Evolutionary conservation across 345 rosid species (phyloP).

Genomic region (Geranium rotundifolium): DNA sequence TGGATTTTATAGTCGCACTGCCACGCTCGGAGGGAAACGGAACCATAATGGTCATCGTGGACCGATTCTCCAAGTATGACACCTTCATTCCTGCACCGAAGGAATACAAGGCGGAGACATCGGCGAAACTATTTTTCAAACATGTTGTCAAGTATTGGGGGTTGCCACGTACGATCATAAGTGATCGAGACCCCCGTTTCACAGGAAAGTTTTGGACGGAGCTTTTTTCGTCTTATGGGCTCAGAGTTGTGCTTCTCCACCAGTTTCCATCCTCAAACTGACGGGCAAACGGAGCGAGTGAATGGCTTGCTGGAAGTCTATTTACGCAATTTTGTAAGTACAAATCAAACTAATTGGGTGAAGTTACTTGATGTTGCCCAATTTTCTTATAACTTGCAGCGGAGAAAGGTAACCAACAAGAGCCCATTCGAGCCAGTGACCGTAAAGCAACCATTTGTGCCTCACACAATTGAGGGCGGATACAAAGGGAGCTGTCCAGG

Average conservation of each 20-base stretch:
- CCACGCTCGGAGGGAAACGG: too few relatives aligned
- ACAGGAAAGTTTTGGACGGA: neutral
- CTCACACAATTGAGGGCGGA: fast-evolving
- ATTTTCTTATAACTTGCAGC: conserved; percentile 1
- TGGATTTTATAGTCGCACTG: too few relatives aligned
- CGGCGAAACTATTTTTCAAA: neutral
- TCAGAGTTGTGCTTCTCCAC: too few relatives aligned
- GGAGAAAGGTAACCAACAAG: neutral
- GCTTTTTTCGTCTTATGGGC: neutral
- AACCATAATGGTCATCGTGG: too few relatives aligned
- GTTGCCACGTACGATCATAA: neutral
- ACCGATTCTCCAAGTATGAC: too few relatives aligned
- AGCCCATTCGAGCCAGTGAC: neutral
- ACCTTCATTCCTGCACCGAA: neutral
- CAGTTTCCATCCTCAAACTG: too few relatives aligned
- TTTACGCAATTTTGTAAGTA: too few relatives aligned
- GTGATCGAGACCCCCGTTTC: neutral
- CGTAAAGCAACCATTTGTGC: neutral
- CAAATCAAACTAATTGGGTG: neutral
- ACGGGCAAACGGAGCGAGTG: too few relatives aligned
- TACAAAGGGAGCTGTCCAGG: neutral
- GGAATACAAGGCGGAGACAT: neutral
- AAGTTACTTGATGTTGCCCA: neutral
- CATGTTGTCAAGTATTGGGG: neutral
- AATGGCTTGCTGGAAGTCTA: too few relatives aligned